These are phyloP conservation scores for Neofusicoccum cordaticola DNA, from an alignment of 2,329 filamentous ascomycete genomes.

Conservation along the genomic window DNA sequence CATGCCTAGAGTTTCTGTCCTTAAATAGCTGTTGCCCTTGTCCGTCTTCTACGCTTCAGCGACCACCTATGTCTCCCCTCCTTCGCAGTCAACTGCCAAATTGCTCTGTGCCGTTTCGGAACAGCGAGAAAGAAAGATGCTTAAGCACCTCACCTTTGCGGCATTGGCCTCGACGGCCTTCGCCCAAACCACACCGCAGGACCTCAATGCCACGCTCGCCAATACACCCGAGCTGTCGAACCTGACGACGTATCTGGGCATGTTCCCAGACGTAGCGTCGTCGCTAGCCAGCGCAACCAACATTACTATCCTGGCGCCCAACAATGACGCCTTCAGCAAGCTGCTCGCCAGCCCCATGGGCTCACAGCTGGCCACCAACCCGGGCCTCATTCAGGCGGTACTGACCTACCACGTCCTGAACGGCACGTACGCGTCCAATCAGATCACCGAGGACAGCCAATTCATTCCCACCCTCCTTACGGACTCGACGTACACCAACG, in stretches of 20 bases:
- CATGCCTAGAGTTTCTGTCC: not conserved
- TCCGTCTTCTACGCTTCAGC: not conserved
- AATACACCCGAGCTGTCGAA: constrained; percentile 33
- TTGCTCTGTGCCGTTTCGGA: not conserved
- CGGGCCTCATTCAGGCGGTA: constrained; percentile 37
- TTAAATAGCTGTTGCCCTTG: not conserved
- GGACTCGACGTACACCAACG: constrained; percentile 53
- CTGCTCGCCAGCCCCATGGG: constrained; percentile 33
- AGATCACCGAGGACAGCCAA: constrained; percentile 34
- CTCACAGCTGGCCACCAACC: constrained; percentile 31
- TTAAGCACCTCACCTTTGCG: constrained; percentile 37
- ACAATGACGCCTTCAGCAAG: constrained; percentile 50
- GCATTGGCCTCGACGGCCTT: constrained; percentile 34
- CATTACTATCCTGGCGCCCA: constrained; percentile 59
- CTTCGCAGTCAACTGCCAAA: too few relatives aligned
- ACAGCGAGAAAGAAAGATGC: constrained; percentile 29
- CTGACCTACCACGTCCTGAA: constrained; percentile 60
- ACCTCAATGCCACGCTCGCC: constrained; percentile 32
- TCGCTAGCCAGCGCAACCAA: constrained; percentile 44
- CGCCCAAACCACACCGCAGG: constrained; percentile 28
- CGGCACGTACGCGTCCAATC: constrained; percentile 44
- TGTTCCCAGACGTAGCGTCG: constrained; percentile 36
- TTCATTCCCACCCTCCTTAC: constrained; percentile 52
- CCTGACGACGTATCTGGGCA: constrained; percentile 35
- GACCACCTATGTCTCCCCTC: not conserved